phyloP scores from a whole-genome alignment of 345 rosid species.

The Salix udensis region DNA sequence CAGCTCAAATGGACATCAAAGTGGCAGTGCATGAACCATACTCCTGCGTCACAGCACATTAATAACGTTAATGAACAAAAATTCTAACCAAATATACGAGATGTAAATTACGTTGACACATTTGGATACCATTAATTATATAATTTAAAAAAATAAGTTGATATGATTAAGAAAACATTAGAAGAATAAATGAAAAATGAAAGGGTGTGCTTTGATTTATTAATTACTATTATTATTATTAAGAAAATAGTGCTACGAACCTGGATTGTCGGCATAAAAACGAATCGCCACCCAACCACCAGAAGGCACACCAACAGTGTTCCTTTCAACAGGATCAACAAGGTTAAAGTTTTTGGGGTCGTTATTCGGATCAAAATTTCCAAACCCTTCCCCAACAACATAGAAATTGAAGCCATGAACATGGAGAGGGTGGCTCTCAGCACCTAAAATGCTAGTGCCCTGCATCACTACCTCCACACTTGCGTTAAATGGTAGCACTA shows the following conservation, averaged over 20 bases:
- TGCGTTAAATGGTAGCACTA: slow-evolving; percentile 55
- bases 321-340: slow-evolving; percentile 68
- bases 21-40: slow-evolving; percentile 20
- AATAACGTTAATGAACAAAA: too few species aligned
- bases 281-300: slow-evolving; percentile 79
- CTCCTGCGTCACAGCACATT: slow-evolving; percentile 4
- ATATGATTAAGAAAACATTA: too few species aligned
- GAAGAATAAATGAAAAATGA: neutral
- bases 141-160: too few species aligned
- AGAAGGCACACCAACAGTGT: slow-evolving; percentile 61
- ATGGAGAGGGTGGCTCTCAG: slow-evolving; percentile 79
- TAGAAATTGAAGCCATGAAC: slow-evolving; percentile 70
- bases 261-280: slow-evolving; percentile 73
- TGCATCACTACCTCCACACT: slow-evolving; percentile 74
- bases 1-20: slow-evolving; percentile 11
- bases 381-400: slow-evolving; percentile 76
- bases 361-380: slow-evolving; percentile 50
- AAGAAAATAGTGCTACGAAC: slow-evolving; percentile 21
- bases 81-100: too few species aligned
- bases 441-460: slow-evolving; percentile 64
- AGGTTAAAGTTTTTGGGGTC: slow-evolving; percentile 61
- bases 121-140: too few species aligned
- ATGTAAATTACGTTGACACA: too few species aligned
- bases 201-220: neutral
- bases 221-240: too few species aligned